Conservation (phyloP, 2,329 filamentous ascomycete genomes). For the Hymenoscyphus albidus region DNA sequence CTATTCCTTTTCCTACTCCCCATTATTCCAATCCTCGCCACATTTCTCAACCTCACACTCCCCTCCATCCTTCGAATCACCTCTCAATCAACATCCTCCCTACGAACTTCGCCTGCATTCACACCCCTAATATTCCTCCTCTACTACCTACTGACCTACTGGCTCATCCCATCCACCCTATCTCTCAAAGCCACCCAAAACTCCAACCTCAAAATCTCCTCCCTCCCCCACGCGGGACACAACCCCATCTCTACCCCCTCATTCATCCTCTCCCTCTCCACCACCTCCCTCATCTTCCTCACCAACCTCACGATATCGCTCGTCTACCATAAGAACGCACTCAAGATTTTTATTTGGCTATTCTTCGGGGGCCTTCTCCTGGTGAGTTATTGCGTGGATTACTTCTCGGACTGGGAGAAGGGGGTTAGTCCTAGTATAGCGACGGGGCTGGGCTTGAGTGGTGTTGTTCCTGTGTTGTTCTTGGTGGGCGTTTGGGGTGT, state of each 20-base stretch:
- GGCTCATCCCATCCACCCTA: conserved; percentile 5
- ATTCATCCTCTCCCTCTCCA: conserved; percentile 2
- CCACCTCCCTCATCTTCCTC: neutral
- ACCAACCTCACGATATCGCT: neutral
- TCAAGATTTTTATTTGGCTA: neutral
- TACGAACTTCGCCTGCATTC: conserved; percentile 2
- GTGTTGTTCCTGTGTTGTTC: conserved; percentile 5
- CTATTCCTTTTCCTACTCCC: conserved; percentile 8
- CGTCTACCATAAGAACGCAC: neutral
- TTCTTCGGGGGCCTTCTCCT: neutral
- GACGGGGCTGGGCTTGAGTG: conserved; percentile 8
- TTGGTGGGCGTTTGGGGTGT: conserved; percentile 7
- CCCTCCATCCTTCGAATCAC: conserved; percentile 2
- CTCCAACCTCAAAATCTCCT: neutral
- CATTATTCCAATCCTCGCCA: neutral
- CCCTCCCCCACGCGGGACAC: neutral
- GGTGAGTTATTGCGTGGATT: conserved; percentile 3
- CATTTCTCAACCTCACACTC: conserved; percentile 5
- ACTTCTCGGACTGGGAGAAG: neutral
- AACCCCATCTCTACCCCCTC: conserved; percentile 11
- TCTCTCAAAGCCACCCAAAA: neutral
- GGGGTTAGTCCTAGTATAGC: neutral
- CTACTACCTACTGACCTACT: conserved; percentile 7
- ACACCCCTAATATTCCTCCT: conserved; percentile 1
- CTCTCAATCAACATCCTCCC: neutral